Percentiles rank a stretch among this genome's conserved stretches.
Conservation (phyloP, 257 asterid genomes). For the Galeopsis tetrahit region DNA sequence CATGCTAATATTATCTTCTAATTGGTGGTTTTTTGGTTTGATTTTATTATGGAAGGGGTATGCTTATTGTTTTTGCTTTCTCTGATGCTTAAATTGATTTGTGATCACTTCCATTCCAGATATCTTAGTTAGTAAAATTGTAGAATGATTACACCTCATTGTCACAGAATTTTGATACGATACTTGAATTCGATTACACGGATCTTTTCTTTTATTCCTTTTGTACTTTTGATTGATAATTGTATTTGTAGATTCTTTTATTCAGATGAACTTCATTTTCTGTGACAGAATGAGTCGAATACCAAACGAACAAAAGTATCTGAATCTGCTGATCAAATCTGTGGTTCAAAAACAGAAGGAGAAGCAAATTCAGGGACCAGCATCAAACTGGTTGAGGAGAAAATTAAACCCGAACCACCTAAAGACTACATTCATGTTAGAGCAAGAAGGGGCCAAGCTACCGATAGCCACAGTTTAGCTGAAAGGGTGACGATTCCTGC, state of each 20-base stretch:
- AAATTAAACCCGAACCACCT: slow-evolving; percentile 68
- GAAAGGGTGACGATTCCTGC: slow-evolving; percentile 64
- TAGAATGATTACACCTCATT: neutral
- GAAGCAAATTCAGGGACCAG: slow-evolving; percentile 60
- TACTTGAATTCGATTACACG: slow-evolving; percentile 18
- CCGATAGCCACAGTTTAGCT: slow-evolving; percentile 95
- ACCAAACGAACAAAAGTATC: slow-evolving; percentile 53
- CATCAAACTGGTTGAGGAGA: slow-evolving; percentile 52
- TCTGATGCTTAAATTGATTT: neutral
- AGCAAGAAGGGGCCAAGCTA: slow-evolving; percentile 97
- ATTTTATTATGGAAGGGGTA: neutral
- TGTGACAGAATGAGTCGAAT: slow-evolving; percentile 49
- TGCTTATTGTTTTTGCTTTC: neutral
- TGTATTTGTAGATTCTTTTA: slow-evolving; percentile 10
- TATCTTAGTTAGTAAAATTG: slow-evolving; percentile 10
- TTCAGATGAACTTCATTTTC: slow-evolving; percentile 21
- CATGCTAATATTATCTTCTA: neutral
- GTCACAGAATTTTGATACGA: neutral
- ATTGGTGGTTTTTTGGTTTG: neutral
- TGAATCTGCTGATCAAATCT: slow-evolving; percentile 43
- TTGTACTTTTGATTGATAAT: slow-evolving; percentile 1
- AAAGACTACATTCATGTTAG: slow-evolving; percentile 94
- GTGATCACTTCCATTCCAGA: neutral
- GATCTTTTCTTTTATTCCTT: neutral
- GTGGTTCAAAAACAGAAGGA: slow-evolving; percentile 53